phyloP scores from a whole-genome alignment of 2,329 filamentous ascomycete species.

The Trichoderma polysporum region DNA sequence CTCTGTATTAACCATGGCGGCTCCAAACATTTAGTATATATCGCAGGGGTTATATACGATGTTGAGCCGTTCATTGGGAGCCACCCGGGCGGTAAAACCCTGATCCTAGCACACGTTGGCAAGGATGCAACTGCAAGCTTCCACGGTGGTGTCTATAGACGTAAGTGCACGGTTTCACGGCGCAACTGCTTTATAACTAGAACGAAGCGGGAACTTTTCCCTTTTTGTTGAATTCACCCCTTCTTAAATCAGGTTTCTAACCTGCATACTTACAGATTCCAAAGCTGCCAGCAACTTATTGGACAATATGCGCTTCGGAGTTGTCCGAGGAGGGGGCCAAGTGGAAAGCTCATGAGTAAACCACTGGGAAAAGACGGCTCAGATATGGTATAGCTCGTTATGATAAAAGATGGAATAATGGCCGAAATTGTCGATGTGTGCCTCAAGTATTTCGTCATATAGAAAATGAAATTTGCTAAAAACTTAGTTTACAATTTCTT shows the following conservation, averaged over 20 bases:
- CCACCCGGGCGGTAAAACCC: conserved; percentile 75
- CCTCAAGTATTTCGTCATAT: too few relatives aligned
- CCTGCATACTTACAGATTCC: conserved; percentile 47
- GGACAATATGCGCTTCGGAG: conserved; percentile 76
- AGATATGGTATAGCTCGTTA: too few relatives aligned
- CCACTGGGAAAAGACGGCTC: too few relatives aligned
- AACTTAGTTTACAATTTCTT: too few relatives aligned
- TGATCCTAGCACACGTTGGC: conserved; percentile 71
- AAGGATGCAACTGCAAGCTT: conserved; percentile 82
- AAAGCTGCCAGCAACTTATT: conserved; percentile 80
- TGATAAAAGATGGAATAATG: too few relatives aligned
- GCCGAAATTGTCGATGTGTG: too few relatives aligned
- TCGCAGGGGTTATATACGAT: conserved; percentile 77
- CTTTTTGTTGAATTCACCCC: not conserved
- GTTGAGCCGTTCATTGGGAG: conserved; percentile 76
- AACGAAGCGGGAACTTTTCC: not conserved
- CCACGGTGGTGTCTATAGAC: conserved; percentile 79
- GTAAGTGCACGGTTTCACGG: not conserved
- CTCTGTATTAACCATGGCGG: conserved; percentile 52
- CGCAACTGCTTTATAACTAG: not conserved
- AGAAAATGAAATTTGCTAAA: too few relatives aligned
- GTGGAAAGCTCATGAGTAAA: conserved; percentile 56
- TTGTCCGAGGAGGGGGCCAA: conserved; percentile 75
- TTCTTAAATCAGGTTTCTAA: not conserved
- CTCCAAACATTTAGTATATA: conserved; percentile 66